phyloP scores from a whole-genome alignment of 1,284 basidiomycete genomes.

The Fistulinella staudtii region DNA sequence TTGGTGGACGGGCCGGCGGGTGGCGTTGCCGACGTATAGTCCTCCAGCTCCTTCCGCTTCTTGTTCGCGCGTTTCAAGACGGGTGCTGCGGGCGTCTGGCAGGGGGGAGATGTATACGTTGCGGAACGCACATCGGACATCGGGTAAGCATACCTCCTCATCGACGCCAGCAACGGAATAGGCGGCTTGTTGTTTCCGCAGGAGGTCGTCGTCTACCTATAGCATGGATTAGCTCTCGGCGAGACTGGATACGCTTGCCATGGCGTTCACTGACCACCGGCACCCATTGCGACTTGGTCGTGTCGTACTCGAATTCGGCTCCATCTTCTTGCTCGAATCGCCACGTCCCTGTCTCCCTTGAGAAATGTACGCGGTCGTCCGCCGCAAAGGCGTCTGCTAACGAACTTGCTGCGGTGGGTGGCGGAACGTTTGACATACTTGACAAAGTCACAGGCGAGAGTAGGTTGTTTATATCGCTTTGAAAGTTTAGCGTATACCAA shows the following conservation, averaged over 20 bases:
- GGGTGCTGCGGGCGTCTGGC: conserved; percentile 78
- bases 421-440: conserved; percentile 29
- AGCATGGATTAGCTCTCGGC: conserved; percentile 3
- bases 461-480: conserved; percentile 28
- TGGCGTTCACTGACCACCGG: conserved; percentile 60
- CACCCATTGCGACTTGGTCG: conserved; percentile 71
- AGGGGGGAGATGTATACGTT: conserved; percentile 21
- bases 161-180: conserved; percentile 90
- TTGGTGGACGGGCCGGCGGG: conserved; percentile 55
- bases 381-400: conserved; percentile 61
- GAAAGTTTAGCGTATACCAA: not conserved
- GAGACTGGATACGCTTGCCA: not conserved
- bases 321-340: conserved; percentile 87
- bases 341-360: conserved; percentile 76
- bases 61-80: conserved; percentile 76
- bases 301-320: conserved; percentile 85
- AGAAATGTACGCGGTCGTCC: conserved; percentile 79
- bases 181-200: conserved; percentile 87
- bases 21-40: conserved; percentile 64
- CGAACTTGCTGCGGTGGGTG: conserved; percentile 49
- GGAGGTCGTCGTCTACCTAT: conserved; percentile 76
- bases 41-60: conserved; percentile 75
- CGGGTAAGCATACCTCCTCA: conserved; percentile 65
- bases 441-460: conserved; percentile 6
- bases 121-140: conserved; percentile 20